These are phyloP conservation scores for Solanum hybrid DNA, from an alignment of 305 asterid genomes.

Conservation along the genomic window DNA sequence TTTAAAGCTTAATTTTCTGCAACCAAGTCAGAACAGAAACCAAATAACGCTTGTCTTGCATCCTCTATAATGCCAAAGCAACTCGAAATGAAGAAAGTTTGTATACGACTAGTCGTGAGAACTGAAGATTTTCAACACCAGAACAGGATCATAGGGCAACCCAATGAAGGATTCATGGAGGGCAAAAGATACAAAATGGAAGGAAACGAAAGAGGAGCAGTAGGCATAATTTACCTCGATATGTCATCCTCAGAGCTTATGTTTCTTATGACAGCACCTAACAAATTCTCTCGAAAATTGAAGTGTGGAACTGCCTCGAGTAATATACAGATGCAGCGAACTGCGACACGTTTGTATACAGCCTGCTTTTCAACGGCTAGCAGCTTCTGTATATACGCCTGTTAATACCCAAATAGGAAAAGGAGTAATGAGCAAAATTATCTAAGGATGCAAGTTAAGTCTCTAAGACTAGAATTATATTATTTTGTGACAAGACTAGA, in stretches of 20 bases:
- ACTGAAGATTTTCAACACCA: background rate
- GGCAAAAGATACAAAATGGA: background rate
- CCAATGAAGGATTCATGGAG: background rate
- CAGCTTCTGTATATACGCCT: slow-evolving; percentile 81
- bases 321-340: slow-evolving; percentile 74
- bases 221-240: slow-evolving; percentile 41
- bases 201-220: background rate
- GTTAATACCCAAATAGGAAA: slow-evolving; percentile 17
- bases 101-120: background rate
- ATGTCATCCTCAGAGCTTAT: slow-evolving; percentile 76
- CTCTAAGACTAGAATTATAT: no score
- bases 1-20: background rate
- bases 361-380: slow-evolving; percentile 53
- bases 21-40: background rate
- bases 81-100: background rate
- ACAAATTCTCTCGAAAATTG: slow-evolving; percentile 67
- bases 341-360: slow-evolving; percentile 54
- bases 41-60: background rate
- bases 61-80: background rate
- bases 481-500: background rate
- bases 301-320: slow-evolving; percentile 89
- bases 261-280: slow-evolving; percentile 60
- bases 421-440: slow-evolving; percentile 16
- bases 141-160: background rate
- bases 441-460: background rate